These are phyloP conservation scores for Fraxinus dipetala DNA, from an alignment of 305 asterid species.

Conservation along the genomic window DNA sequence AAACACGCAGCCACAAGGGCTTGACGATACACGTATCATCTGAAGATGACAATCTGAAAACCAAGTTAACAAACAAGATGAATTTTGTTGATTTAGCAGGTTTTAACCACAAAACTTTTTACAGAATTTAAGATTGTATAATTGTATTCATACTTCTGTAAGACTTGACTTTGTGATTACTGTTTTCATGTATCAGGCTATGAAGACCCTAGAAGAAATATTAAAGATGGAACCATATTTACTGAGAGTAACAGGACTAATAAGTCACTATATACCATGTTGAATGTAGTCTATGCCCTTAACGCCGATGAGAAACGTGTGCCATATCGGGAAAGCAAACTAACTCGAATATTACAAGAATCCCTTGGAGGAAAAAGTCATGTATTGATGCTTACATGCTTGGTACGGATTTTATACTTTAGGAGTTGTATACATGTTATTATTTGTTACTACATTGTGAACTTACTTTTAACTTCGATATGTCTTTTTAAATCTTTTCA, in stretches of 20 bases:
- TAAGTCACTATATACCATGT: slow-evolving; percentile 51
- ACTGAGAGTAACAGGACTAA: slow-evolving; percentile 55
- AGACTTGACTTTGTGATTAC: background rate
- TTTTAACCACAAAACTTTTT: slow-evolving; percentile 19
- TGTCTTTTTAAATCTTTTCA: slow-evolving; percentile 2
- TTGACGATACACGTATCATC: slow-evolving; percentile 54
- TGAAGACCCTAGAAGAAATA: slow-evolving; percentile 61
- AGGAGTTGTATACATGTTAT: slow-evolving; percentile 10
- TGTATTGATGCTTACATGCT: slow-evolving; percentile 60
- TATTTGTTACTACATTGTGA: slow-evolving; percentile 1
- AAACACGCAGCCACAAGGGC: slow-evolving; percentile 55
- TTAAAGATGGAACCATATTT: slow-evolving; percentile 48
- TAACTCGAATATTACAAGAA: slow-evolving; percentile 73
- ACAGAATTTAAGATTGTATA: background rate
- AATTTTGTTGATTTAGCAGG: slow-evolving; percentile 90
- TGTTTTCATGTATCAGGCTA: slow-evolving; percentile 47
- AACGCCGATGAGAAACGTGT: slow-evolving; percentile 55
- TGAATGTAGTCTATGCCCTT: slow-evolving; percentile 69
- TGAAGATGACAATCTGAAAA: slow-evolving; percentile 32
- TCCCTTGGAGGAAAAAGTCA: slow-evolving; percentile 65
- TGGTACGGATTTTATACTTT: slow-evolving; percentile 47
- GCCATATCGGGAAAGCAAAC: slow-evolving; percentile 80
- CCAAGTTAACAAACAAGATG: slow-evolving; percentile 49
- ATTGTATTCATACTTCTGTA: slow-evolving; percentile 1
- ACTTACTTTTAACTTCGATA: background rate